phyloP scores from a whole-genome alignment of 306 rosid genomes.

The Vigna mungo region DNA sequence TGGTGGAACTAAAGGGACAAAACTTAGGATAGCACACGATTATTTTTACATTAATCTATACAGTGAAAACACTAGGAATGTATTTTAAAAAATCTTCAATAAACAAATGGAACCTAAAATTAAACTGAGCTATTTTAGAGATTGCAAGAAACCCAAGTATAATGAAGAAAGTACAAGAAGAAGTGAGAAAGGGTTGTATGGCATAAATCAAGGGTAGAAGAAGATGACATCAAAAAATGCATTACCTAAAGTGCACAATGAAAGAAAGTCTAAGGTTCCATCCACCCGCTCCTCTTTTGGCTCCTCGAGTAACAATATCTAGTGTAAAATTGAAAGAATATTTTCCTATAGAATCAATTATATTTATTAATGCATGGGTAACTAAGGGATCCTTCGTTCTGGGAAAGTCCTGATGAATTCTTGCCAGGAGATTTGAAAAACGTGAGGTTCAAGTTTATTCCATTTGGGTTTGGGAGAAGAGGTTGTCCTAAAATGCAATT shows the following conservation, averaged over 20 bases:
- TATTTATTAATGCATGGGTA: slow-evolving; percentile 55
- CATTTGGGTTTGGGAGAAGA: slow-evolving; percentile 52
- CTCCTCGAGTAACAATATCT: slow-evolving; percentile 47
- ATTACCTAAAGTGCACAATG: slow-evolving; percentile 23
- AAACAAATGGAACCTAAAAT: too few species aligned
- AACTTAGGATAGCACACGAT: too few species aligned
- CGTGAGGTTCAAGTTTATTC: neutral
- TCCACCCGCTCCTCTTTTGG: slow-evolving; percentile 50
- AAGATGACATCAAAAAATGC: too few species aligned
- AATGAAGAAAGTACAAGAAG: too few species aligned
- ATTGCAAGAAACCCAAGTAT: too few species aligned
- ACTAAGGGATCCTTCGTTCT: slow-evolving; percentile 49
- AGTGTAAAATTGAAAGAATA: slow-evolving; percentile 49
- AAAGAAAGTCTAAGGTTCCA: slow-evolving; percentile 65
- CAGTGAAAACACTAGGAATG: too few species aligned
- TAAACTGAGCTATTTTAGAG: too few species aligned
- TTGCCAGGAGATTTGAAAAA: slow-evolving; percentile 43
- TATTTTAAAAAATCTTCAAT: too few species aligned
- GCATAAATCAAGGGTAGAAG: neutral
- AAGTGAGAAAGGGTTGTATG: too few species aligned
- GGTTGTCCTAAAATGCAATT: slow-evolving; percentile 47
- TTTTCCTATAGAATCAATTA: slow-evolving; percentile 48
- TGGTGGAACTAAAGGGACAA: too few species aligned
- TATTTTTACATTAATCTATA: too few species aligned
- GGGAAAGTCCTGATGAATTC: slow-evolving; percentile 45